Evolutionary conservation across 1,139 yeast genomes (phyloP), one percentile per base, ranked within the genome.

Genomic region (Zygosaccharomyces sapae): DNA sequence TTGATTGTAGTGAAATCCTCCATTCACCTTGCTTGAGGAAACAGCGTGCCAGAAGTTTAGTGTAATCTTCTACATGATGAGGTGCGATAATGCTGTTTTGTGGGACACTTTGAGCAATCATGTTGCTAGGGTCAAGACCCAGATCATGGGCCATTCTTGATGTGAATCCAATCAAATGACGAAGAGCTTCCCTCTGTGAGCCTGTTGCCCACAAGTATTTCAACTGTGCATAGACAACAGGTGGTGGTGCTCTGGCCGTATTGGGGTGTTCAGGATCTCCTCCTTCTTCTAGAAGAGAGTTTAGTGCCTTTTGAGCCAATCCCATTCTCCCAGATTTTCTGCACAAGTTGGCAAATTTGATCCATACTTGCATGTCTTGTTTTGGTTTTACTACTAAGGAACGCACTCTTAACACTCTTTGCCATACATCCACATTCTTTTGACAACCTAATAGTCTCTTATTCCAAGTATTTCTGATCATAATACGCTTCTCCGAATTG

Each of bases 141-240:
- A 92, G 73, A 65, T 88, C 96, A 49, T 81, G 85, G 0, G 96
- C 86, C 84, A 94, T 82, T 56, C 94, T 78, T 0, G 95, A 84
- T 0, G 97, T 89, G 66, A 94, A 92, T 50, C 87, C 96, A 20
- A 86, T 83, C 61, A 94, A 72, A 58, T 88, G 95, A 37, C 83
- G 77, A 48, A 92, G 73, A 0, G 98, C 97, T 55, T 89, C 96
- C 47, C 80, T 78, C 55, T 85, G 86, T 53, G 85, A 88, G 0
- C 96, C 97, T 42, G 89, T 83, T 1, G 96, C 94, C 97, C 98
- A 92, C 86, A 90, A 83, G 59, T 88, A 89, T 66, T 94, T 94
- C 68, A 94, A 72, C 64, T 90, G 97, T 0, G 98, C 97, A 68
- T 94, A 94, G 1, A 92, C 96, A 22, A 94, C 97, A 54, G 88